Percentiles rank a stretch among this genome's conserved stretches.
Evolutionary conservation across 2,329 filamentous ascomycete genomes (phyloP).

Genomic region (Colletotrichum sp.): DNA sequence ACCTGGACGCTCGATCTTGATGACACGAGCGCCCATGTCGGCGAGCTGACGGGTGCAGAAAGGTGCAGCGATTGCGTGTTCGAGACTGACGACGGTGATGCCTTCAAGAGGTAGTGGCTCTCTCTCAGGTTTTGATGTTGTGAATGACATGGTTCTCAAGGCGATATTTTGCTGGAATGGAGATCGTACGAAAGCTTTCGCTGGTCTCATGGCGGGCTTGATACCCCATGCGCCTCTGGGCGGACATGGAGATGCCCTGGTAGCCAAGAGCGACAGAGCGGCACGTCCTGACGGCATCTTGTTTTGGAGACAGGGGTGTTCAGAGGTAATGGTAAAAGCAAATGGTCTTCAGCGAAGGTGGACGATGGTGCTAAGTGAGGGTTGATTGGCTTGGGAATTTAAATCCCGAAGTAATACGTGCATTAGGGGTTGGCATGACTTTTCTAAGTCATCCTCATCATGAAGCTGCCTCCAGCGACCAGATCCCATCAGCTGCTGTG

Average conservation of each 20-base stretch:
- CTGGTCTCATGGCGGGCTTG: neutral
- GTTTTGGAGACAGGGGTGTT: neutral
- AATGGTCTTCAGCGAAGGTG: neutral
- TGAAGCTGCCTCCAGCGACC: neutral
- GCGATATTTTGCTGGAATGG: neutral
- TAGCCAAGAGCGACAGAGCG: neutral
- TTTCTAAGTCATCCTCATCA: neutral
- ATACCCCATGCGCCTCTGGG: neutral
- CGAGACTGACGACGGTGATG: constrained; percentile 55
- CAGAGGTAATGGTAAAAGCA: neutral
- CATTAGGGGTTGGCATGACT: neutral
- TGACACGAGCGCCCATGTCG: constrained; percentile 58
- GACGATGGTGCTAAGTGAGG: neutral
- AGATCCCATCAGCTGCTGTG: neutral
- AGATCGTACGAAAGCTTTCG: neutral
- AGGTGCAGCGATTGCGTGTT: constrained; percentile 60
- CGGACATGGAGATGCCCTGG: neutral
- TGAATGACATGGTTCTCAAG: neutral
- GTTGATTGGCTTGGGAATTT: neutral
- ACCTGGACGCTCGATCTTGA: constrained; percentile 57
- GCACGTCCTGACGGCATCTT: neutral
- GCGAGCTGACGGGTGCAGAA: constrained; percentile 60
- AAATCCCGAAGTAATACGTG: neutral
- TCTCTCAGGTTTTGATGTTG: neutral
- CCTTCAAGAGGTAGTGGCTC: constrained; percentile 35